A percentile compares a stretch with the other conserved stretches of the same genome.
These are phyloP conservation scores for Trichoderma koningiopsis DNA, from an alignment of 2,329 filamentous ascomycete genomes.

Conservation along the genomic window DNA sequence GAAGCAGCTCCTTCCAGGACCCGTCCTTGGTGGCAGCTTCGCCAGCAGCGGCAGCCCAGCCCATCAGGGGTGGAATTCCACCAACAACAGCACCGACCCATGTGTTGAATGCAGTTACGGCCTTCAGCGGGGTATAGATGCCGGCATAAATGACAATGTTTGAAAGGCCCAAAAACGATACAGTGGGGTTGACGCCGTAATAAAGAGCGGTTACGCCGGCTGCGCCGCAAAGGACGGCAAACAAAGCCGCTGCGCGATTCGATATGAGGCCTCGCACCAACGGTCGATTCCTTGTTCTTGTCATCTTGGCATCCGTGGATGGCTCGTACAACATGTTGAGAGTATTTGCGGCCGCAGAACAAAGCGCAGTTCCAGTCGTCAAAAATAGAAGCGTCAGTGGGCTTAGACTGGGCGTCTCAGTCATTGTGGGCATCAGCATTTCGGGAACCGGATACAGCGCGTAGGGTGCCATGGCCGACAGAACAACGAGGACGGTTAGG, in stretches of 20 bases:
- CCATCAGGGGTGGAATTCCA: constrained; percentile 94
- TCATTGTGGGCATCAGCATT: constrained; percentile 69
- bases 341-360: constrained; percentile 87
- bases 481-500: constrained; percentile 85
- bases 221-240: constrained; percentile 73
- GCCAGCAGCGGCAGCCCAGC: constrained; percentile 92
- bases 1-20: constrained; percentile 75
- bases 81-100: constrained; percentile 94
- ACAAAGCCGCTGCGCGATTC: constrained; percentile 69
- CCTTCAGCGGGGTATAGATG: constrained; percentile 90
- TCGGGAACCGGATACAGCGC: constrained; percentile 90
- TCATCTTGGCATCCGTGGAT: constrained; percentile 88
- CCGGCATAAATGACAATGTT: constrained; percentile 92
- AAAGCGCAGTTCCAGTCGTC: constrained; percentile 83
- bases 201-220: constrained; percentile 74
- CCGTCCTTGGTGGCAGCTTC: constrained; percentile 77
- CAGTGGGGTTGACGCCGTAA: constrained; percentile 91
- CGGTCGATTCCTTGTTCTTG: constrained; percentile 85
- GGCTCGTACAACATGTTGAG: constrained; percentile 98
- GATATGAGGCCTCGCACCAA: constrained; percentile 81
- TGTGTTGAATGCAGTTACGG: constrained; percentile 83
- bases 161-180: constrained; percentile 77
- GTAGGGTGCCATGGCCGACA: constrained; percentile 89
- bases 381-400: constrained; percentile 91
- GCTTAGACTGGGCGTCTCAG: constrained; percentile 76